Conservation (phyloP, 345 rosid species). For the Melastoma malabathricum region DNA sequence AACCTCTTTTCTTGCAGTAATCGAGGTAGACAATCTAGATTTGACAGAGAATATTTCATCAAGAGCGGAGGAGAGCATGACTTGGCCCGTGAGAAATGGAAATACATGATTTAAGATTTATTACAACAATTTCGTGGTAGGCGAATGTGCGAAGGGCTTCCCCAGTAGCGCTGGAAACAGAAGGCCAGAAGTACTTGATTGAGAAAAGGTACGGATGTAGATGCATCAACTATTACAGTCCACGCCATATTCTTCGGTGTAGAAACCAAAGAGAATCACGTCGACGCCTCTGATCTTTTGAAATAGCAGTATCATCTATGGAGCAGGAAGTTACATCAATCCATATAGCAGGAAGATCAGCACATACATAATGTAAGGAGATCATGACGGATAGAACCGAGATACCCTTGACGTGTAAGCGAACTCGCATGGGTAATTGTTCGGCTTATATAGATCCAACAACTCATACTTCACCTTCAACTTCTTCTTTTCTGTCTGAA, state of each 20-base stretch:
- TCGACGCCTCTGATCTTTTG: conserved; percentile 98
- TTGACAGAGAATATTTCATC: neutral
- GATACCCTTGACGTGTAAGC: conserved; percentile 83
- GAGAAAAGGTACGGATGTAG: conserved; percentile 87
- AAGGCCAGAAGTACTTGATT: conserved; percentile 89
- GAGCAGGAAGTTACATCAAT: conserved; percentile 4
- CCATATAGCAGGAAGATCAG: neutral
- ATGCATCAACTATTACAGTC: conserved; percentile 90
- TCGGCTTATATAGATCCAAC: conserved; percentile 67
- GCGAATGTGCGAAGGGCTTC: conserved; percentile 93
- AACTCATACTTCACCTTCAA: conserved; percentile 81
- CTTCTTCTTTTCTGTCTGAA: conserved; percentile 77
- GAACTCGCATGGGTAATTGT: conserved; percentile 67
- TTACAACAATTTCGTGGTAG: conserved; percentile 91
- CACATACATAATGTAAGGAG: no score
- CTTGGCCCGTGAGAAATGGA: neutral
- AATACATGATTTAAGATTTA: neutral
- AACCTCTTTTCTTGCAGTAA: conserved; percentile 86
- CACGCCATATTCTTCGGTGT: conserved; percentile 92
- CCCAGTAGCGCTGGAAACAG: conserved; percentile 57
- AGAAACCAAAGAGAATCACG: conserved; percentile 83
- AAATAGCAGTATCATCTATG: conserved; percentile 74
- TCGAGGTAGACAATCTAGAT: conserved; percentile 90
- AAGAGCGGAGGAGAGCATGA: neutral
- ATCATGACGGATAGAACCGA: no score